Conservation (phyloP, 306 rosid species). For the Casuarina equisetifolia region DNA sequence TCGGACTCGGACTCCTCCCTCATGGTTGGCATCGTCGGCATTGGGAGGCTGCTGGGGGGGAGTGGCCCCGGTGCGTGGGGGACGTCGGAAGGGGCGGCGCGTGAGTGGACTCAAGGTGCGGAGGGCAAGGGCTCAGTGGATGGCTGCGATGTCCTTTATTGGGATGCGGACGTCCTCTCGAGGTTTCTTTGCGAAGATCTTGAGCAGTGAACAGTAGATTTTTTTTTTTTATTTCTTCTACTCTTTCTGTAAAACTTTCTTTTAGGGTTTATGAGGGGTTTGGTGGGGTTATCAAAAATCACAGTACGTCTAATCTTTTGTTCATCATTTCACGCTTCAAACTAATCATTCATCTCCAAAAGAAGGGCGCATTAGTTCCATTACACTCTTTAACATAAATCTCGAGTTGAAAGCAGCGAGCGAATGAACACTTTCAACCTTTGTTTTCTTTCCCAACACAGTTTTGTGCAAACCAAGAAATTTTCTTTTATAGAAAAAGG, state of each 20-base stretch:
- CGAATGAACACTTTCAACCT: too few species aligned
- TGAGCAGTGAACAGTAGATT: neutral
- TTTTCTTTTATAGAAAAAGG: too few species aligned
- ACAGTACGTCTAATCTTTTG: too few species aligned
- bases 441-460: too few species aligned
- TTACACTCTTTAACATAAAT: too few species aligned
- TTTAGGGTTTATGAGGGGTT: neutral
- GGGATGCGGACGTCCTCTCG: constrained; percentile 44
- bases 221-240: too few species aligned
- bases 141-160: constrained; percentile 16
- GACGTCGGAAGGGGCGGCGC: constrained; percentile 13
- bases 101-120: constrained; percentile 1
- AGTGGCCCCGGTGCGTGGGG: constrained; percentile 27
- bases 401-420: too few species aligned
- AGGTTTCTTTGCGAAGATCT: constrained; percentile 40
- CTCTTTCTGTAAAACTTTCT: neutral
- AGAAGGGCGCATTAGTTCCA: too few species aligned
- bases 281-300: neutral
- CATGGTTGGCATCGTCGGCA: constrained; percentile 61
- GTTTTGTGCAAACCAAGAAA: too few species aligned
- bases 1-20: constrained; percentile 62
- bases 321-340: too few species aligned
- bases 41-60: constrained; percentile 19
- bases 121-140: neutral
- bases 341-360: too few species aligned